Evolutionary conservation across 2,329 filamentous ascomycete genomes (phyloP).

Genomic region (Fusarium neocosmosporiellum): DNA sequence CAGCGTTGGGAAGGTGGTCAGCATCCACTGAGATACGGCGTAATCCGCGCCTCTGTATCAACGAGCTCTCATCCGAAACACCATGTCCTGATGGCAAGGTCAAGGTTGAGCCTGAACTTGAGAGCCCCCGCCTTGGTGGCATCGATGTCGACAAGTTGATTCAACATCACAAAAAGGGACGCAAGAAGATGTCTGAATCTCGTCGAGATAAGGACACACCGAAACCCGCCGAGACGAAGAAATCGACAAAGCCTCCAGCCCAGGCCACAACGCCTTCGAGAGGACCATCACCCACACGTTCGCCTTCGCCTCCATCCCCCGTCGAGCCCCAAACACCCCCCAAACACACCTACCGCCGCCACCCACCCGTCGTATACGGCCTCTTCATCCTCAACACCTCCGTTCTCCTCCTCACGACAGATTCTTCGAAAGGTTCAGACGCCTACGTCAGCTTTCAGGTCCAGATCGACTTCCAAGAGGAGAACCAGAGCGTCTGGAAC

Average conservation of each 20-base stretch:
- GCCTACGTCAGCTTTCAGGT: conserved; percentile 57
- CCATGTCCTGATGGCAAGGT: conserved; percentile 3
- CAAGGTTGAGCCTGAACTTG: conserved; percentile 23
- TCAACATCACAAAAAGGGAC: background rate
- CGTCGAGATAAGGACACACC: background rate
- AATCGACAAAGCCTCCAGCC: background rate
- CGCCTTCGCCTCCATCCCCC: background rate
- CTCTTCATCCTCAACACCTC: conserved; percentile 55
- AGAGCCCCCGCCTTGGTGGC: conserved; percentile 12
- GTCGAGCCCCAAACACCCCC: conserved; percentile 14
- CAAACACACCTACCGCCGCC: conserved; percentile 40
- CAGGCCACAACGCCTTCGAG: background rate
- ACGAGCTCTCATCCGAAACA: conserved; percentile 21
- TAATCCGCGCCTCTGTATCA: background rate
- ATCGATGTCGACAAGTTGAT: conserved; percentile 22
- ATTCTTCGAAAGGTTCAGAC: conserved; percentile 50
- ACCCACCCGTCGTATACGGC: conserved; percentile 56
- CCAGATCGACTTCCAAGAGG: conserved; percentile 53
- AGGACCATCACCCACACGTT: background rate
- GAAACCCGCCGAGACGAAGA: background rate
- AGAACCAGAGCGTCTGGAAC: conserved; percentile 57
- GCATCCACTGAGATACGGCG: conserved; percentile 5
- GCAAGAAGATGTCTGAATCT: background rate
- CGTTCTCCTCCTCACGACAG: conserved; percentile 54
- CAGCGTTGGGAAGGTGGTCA: conserved; percentile 15